Percentiles rank a stretch among this genome's conserved stretches.
Evolutionary conservation across 768 basidiomycete species (phyloP).

Genomic region (Piloderma croceum): DNA sequence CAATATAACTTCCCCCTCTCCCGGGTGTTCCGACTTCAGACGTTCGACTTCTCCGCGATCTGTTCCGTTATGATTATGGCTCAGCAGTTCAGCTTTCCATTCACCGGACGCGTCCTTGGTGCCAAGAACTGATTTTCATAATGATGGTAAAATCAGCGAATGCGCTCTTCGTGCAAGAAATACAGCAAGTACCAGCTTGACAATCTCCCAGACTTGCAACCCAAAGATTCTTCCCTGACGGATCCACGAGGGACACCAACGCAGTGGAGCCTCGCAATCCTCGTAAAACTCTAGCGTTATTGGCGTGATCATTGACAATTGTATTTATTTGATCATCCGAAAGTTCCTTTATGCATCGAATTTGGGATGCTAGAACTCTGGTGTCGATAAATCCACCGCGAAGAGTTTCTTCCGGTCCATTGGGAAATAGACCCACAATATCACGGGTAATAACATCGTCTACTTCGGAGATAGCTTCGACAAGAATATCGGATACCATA

Average conservation of each 20-base stretch:
- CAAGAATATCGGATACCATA: slow-evolving; percentile 28
- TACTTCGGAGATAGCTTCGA: slow-evolving; percentile 30
- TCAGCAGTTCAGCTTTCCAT: slow-evolving; percentile 38
- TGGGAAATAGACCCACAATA: slow-evolving; percentile 39
- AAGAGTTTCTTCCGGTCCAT: slow-evolving; percentile 17
- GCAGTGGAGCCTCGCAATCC: slow-evolving; percentile 53
- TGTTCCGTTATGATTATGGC: slow-evolving; percentile 45
- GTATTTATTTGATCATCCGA: slow-evolving; percentile 33
- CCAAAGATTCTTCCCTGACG: slow-evolving; percentile 40
- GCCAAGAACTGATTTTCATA: too few species aligned
- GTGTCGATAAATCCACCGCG: too few species aligned
- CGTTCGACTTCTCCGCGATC: slow-evolving; percentile 37
- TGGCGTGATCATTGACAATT: slow-evolving; percentile 37
- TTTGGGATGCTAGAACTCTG: too few species aligned
- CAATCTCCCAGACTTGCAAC: slow-evolving; percentile 56
- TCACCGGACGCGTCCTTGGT: slow-evolving; percentile 28
- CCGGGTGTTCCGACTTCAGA: slow-evolving; percentile 42
- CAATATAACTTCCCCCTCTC: slow-evolving; percentile 39
- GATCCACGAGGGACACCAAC: slow-evolving; percentile 43
- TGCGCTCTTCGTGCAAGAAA: slow-evolving; percentile 5
- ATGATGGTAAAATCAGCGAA: too few species aligned
- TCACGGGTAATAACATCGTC: slow-evolving; percentile 35
- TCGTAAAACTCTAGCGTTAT: slow-evolving; percentile 32
- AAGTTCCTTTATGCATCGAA: too few species aligned
- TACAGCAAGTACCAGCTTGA: slow-evolving; percentile 50